Conservation (phyloP, 228 moss, liverwort and hornwort genomes). For the Sphagnum fallax region DNA sequence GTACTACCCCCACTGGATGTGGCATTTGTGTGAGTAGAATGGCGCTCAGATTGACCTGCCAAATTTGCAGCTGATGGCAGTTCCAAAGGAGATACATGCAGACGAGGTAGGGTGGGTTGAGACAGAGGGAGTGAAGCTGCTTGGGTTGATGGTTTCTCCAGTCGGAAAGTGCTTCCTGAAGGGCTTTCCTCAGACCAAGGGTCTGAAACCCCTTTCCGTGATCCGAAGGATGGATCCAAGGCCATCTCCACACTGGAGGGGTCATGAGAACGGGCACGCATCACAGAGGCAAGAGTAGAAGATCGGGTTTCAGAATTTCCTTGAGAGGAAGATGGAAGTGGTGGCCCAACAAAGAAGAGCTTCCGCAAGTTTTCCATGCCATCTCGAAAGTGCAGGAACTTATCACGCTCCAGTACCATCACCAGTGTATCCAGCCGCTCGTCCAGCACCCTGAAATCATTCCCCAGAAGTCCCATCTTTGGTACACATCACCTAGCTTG, state of each 20-base stretch:
- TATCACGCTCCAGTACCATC: slow-evolving; percentile 37
- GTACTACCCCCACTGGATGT: slow-evolving; percentile 3
- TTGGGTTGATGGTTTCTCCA: slow-evolving; percentile 24
- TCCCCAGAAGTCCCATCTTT: not conserved
- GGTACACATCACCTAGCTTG: not conserved
- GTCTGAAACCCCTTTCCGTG: slow-evolving; percentile 23
- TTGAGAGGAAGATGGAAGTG: slow-evolving; percentile 11
- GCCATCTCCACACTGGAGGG: slow-evolving; percentile 17
- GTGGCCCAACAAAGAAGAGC: slow-evolving; percentile 25
- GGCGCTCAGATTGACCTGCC: slow-evolving; percentile 9
- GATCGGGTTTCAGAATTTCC: slow-evolving; percentile 11
- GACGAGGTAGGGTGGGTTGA: slow-evolving; percentile 27
- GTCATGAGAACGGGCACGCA: slow-evolving; percentile 27
- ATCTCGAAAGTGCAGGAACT: slow-evolving; percentile 18
- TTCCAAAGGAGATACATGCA: slow-evolving; percentile 17
- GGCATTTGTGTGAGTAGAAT: slow-evolving; percentile 8
- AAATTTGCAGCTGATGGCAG: slow-evolving; percentile 18
- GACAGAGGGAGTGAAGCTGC: slow-evolving; percentile 20
- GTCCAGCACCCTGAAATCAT: slow-evolving; percentile 30
- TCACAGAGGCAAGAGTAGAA: slow-evolving; percentile 12
- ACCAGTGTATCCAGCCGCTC: slow-evolving; percentile 31
- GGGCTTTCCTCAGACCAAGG: slow-evolving; percentile 47
- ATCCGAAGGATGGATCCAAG: slow-evolving; percentile 19
- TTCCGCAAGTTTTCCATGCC: slow-evolving; percentile 37
- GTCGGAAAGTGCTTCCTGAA: slow-evolving; percentile 2